These are phyloP conservation scores for Hanseniaspora guilliermondii DNA, from an alignment of 805 yeast species.

Conservation along the genomic window DNA sequence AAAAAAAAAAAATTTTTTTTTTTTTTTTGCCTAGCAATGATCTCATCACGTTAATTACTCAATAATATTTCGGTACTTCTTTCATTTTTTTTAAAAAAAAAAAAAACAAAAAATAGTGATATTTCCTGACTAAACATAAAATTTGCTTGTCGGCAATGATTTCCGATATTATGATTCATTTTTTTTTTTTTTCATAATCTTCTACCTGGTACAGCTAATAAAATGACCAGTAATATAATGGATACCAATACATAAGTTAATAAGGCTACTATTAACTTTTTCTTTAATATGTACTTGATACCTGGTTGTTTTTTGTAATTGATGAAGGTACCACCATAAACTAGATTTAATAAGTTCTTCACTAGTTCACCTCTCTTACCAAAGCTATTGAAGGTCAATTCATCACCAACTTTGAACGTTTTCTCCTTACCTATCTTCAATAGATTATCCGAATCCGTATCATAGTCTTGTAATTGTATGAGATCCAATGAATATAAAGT, in stretches of 20 bases:
- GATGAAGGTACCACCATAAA: constrained; percentile 9
- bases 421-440: constrained; percentile 7
- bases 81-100: no score
- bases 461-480: not conserved
- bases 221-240: not conserved
- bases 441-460: constrained; percentile 6
- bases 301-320: constrained; percentile 11
- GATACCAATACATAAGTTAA: not conserved
- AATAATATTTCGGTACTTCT: no score
- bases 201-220: constrained; percentile 10
- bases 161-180: no score
- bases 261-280: not conserved
- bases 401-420: constrained; percentile 9
- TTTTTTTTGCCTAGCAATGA: not conserved
- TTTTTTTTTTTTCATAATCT: not conserved
- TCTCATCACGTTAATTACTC: not conserved
- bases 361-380: constrained; percentile 6
- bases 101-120: no score
- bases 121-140: no score
- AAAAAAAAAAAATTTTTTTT: not conserved
- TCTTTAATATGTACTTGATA: constrained; percentile 6
- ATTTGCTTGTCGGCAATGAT: no score
- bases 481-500: constrained; percentile 1
- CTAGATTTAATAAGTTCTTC: not conserved
- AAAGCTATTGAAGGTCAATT: constrained; percentile 10